Base-by-base conservation (phyloP, 768 basidiomycete species). In the Tremella fuciformis region DNA sequence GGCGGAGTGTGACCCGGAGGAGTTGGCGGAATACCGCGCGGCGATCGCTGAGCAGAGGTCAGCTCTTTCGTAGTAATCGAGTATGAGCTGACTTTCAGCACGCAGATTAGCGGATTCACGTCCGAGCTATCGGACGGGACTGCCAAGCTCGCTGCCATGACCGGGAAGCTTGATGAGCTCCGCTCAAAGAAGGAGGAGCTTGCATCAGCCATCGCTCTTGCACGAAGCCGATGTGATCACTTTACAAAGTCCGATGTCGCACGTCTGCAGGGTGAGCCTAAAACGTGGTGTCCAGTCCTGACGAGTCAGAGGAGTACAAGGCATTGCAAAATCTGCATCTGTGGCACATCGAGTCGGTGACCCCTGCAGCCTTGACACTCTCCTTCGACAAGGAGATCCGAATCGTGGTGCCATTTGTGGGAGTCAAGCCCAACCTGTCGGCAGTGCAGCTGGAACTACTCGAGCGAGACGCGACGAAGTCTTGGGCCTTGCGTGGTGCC, bases 231-330 rank as follows among this genome's bases (percentile, higher is more conserved):
- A 26, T 76, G 69, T 54, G 75, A 75, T 46, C 74, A 75, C 49
- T 78, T 72, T 59, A 74, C 76, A 3, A 65, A 66, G 38, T 67
- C 67, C 13, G 72, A 74, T 50, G 65, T 73, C 3, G 57, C 62
- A 11, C 56, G 66, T 16, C 62, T 78, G n/a, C 70, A 73, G 57
- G 71, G 77, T 76, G 53, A 64, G 73, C 62, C 16, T 9, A 26
- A 38, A 13, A 37, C 21, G 21, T 24, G 11, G 25, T 25, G 21
- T 3, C 13, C 3, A 26, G 22, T 34, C 11, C 29, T 55, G 34
- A 19, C n/a, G n/a, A 21, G n/a, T 50, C 34, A 77, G 75, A 74
- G 56, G 76, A 77, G 48, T 73, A 70, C 55, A 59, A 59, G 11
- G 66, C 72, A 2, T 53, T 76, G 3, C 74, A 75, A 53, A 58